phyloP scores from a whole-genome alignment of 148 eudicot species.

The Euryodendron excelsum region DNA sequence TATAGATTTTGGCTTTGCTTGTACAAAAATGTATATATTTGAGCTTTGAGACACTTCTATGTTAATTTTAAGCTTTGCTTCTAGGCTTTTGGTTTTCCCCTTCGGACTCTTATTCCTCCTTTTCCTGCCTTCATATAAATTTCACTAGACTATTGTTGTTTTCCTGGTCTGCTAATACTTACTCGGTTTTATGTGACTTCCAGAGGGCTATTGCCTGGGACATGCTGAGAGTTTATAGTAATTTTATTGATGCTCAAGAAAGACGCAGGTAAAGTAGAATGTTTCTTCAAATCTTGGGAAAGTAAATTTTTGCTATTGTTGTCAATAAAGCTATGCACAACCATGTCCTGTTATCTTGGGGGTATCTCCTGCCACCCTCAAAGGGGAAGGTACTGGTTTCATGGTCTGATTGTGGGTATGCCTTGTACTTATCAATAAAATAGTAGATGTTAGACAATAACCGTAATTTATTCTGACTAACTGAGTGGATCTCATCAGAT shows the following conservation, averaged over 20 bases:
- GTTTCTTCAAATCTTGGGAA: neutral
- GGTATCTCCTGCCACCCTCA: neutral
- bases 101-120: neutral
- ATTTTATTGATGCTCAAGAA: conserved; percentile 80
- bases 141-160: neutral
- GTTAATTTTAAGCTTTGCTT: neutral
- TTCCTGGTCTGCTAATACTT: neutral
- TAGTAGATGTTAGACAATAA: neutral
- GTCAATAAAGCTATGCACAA: neutral
- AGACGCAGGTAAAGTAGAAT: conserved; percentile 57
- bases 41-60: conserved; percentile 1
- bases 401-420: neutral
- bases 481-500: no score
- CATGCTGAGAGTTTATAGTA: conserved; percentile 77
- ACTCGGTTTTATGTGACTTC: conserved; percentile 18
- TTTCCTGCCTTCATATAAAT: neutral
- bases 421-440: neutral
- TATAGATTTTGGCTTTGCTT: neutral
- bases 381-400: neutral
- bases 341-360: neutral
- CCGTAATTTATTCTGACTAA: neutral
- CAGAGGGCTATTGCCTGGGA: conserved; percentile 99
- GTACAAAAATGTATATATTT: neutral
- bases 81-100: neutral
- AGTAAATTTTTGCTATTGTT: neutral